Base-by-base conservation (phyloP, 2,329 filamentous ascomycete genomes). In the Byssoonygena ceratinophila region DNA sequence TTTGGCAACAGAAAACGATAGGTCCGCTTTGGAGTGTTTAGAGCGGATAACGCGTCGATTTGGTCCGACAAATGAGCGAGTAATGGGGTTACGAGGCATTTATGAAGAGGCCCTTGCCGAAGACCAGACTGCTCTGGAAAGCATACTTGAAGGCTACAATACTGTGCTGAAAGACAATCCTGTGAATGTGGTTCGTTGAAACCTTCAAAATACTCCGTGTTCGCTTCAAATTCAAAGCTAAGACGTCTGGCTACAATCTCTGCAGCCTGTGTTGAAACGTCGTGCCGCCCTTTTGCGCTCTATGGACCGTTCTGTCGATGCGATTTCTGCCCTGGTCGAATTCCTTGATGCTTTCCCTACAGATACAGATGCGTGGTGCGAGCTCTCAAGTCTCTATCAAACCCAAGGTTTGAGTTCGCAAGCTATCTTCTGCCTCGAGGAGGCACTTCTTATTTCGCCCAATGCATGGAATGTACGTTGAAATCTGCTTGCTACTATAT, bases 361-460 rank as follows among this genome's bases (percentile, higher is more conserved):
- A 1, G 92, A 98, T 71, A 83, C 84, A 4, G 92, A 98, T 72
- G 83, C 86, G 8, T 98, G 92, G 92, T 81, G 87, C 49, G 92
- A 98, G 71, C 75, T 97, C 59, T 81, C 87, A 50, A 88, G 95
- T 65, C 71, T 96, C 56, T 97, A 98, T 69, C 76, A 89, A 27
- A 76, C 77, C 18, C 85, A 91, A 64, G 87, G 85, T 0, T 71
- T 91, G 61, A 88, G 85, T 63, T 72, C 82, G 12, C 91, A 97
- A 68, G 86, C 89, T 36, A 82, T 95, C 47, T 95, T 85, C 68
- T 84, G 88, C 55, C 72, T 95, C 41, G 92, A 98, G 67, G 92
- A 98, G 68, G 88, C 94, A 18, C 70, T 98, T 41, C 74, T 97
- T 48, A 76, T 94, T 53, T 80, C 82, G 50, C 91, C 92, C 3